Evolutionary conservation across 169 alveolate genomes (phyloP), one percentile per base, ranked within the genome.

Genomic region (Eimeria falciformis): DNA sequence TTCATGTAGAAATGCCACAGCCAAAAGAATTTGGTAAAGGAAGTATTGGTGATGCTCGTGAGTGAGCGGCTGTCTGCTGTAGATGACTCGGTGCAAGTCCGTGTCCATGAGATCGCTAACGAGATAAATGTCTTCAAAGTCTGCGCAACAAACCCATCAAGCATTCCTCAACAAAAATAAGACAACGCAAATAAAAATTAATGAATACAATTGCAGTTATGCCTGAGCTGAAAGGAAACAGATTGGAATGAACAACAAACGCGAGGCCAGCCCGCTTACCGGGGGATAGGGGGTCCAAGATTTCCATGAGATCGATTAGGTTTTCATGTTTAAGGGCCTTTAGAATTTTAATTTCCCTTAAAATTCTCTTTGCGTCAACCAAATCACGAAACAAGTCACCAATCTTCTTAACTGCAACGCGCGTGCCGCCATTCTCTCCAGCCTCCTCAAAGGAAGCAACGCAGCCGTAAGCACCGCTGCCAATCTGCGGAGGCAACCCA

Each of bases 21-120:
- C 94, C 18, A 79, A 45, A 25, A 97, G 91, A 17, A 96, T 84
- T 94, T 97, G 96, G 86, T 97, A 97, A 14, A 96, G 91, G 92
- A 96, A 97, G 86, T 97, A 96, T 94, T 97, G 97, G 65, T 95
- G 95, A 73, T 98, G 99, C 93, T 97, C 99, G 94, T 97, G 98
- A 25, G 98, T 96, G 68, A 98, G 93, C 65, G 96, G 96, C 93
- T 97, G 96, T 69, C 97, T 95, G 86, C 98, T 97, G 92, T 97
- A 97, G 58, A 98, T 96, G 47, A 98, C 98, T 82, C 98, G 95
- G 91, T 98, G 99, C 89, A 98, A 91, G 90, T 97, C 98, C 37
- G 99, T 96, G 71, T 97, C 99, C 99, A 98, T 97, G 45, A 97
- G 92, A 83, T 98, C 98, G 25, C 98, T 95, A 23, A 87, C 93